Base-by-base conservation (phyloP, 2,329 filamentous ascomycete species). In the Colletotrichum tamarilloi region DNA sequence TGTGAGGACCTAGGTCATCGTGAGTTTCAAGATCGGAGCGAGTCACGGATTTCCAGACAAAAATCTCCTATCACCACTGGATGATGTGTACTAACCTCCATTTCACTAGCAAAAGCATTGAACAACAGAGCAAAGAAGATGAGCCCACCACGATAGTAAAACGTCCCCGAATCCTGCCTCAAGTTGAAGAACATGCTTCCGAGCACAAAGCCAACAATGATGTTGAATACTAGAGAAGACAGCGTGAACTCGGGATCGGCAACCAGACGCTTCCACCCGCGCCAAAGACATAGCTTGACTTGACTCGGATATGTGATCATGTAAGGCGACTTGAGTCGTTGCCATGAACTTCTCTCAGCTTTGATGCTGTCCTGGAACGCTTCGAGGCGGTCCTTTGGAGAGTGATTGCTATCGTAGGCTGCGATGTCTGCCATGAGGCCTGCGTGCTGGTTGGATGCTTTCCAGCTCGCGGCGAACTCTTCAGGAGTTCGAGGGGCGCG, bases 181-280 rank as follows among this genome's bases (percentile, higher is more conserved):
- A 92, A 81, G 78, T 93, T 89, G 74, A 92, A 91, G 81, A 94
- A 94, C 11, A 93, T 82, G 53, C 89, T 91, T 1, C 90, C 90
- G 35, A 93, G 88, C 71, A 94, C 91, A 8, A 94, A 84, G 2
- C 76, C 75, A 35, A 75, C 62, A 42, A 75, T 62, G 11, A 75
- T 62, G 19, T 63, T 73, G 28, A 69, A 68, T 77, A 92, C 90
- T 49, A 89, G 86, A 59, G 93, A 81, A 75, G 92, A 91, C 77
- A 93, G 92, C 79, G 93, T 92, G 74, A 90, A 87, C 0, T 88
- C 89, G 69, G 87, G 89, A 77, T 93, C 91, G 42, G 91, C 91
- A 81, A 88, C 87, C 5, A 92, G 85, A 6, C 93, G 85, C 89
- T 90, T 92, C 74, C 92, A 90, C 77, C 93, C 91, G 63, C 92